phyloP scores from a whole-genome alignment of 228 moss, liverwort and hornwort species.

The Sphagnum magellanicum region DNA sequence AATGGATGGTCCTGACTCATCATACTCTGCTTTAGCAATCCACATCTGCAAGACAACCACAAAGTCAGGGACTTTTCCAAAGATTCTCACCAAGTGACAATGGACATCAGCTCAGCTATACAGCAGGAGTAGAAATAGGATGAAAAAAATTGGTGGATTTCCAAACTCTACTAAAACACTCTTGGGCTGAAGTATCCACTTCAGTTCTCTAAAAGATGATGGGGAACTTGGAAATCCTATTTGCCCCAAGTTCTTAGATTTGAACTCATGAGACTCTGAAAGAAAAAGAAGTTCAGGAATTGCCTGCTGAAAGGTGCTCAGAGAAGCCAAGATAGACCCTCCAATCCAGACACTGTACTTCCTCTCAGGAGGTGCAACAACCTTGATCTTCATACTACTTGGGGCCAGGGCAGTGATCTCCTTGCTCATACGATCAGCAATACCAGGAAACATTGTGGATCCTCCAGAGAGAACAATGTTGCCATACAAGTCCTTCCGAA shows the following conservation, averaged over 20 bases:
- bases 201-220: neutral
- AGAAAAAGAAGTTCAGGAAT: neutral
- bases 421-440: slow-evolving; percentile 78
- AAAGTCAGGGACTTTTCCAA: neutral
- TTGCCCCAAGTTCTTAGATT: neutral
- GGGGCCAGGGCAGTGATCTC: slow-evolving; percentile 84
- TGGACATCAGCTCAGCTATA: neutral
- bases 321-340: slow-evolving; percentile 74
- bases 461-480: slow-evolving; percentile 80
- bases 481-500: slow-evolving; percentile 76
- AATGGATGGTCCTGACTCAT: slow-evolving; percentile 80
- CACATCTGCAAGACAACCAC: slow-evolving; percentile 61
- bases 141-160: neutral
- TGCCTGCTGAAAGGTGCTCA: slow-evolving; percentile 93
- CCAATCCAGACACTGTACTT: slow-evolving; percentile 96
- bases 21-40: slow-evolving; percentile 86
- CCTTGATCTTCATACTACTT: slow-evolving; percentile 92
- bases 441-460: slow-evolving; percentile 84
- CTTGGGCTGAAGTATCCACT: neutral
- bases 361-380: slow-evolving; percentile 83
- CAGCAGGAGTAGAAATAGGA: neutral
- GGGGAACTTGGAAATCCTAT: neutral
- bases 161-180: neutral
- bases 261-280: neutral
- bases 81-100: no score